Evolutionary conservation across 1,284 basidiomycete genomes (phyloP).

Genomic region (Rhodotorula sp.): DNA sequence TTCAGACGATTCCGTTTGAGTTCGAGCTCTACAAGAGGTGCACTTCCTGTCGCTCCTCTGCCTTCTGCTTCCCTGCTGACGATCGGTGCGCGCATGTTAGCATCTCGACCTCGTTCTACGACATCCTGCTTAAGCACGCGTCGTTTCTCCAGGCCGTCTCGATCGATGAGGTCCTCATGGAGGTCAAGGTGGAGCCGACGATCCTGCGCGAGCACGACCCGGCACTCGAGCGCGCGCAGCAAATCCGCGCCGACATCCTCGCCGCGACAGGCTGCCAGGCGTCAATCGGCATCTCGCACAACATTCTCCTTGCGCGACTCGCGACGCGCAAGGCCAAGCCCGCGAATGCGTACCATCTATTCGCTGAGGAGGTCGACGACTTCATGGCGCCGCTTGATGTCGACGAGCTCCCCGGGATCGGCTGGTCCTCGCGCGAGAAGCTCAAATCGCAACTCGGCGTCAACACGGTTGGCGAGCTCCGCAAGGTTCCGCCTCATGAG

Average conservation of each 20-base stretch:
- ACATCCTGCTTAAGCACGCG: slow-evolving; percentile 81
- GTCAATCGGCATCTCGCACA: slow-evolving; percentile 81
- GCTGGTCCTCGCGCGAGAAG: slow-evolving; percentile 59
- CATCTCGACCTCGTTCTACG: slow-evolving; percentile 70
- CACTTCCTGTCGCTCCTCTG: not conserved
- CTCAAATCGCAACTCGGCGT: slow-evolving; percentile 69
- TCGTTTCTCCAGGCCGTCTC: slow-evolving; percentile 94
- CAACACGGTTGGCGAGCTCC: slow-evolving; percentile 67
- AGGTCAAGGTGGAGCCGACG: slow-evolving; percentile 69
- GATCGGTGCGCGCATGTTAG: not conserved
- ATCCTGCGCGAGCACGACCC: slow-evolving; percentile 52
- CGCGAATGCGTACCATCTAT: slow-evolving; percentile 75
- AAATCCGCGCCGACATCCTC: slow-evolving; percentile 73
- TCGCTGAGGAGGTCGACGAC: slow-evolving; percentile 58
- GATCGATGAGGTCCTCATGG: slow-evolving; percentile 92
- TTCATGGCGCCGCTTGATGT: slow-evolving; percentile 78
- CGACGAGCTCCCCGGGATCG: slow-evolving; percentile 84
- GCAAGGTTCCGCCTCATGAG: slow-evolving; percentile 56
- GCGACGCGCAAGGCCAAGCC: slow-evolving; percentile 92
- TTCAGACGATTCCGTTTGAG: slow-evolving; percentile 86
- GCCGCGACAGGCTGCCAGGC: slow-evolving; percentile 78
- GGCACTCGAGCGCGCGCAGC: slow-evolving; percentile 75
- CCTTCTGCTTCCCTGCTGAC: not conserved
- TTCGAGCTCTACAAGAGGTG: slow-evolving; percentile 60
- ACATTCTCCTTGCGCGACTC: slow-evolving; percentile 86